A percentile compares a stretch with the other conserved stretches of the same genome.
phyloP scores from a whole-genome alignment of 1,139 yeast genomes.

The Blastobotrys arbuscula region DNA sequence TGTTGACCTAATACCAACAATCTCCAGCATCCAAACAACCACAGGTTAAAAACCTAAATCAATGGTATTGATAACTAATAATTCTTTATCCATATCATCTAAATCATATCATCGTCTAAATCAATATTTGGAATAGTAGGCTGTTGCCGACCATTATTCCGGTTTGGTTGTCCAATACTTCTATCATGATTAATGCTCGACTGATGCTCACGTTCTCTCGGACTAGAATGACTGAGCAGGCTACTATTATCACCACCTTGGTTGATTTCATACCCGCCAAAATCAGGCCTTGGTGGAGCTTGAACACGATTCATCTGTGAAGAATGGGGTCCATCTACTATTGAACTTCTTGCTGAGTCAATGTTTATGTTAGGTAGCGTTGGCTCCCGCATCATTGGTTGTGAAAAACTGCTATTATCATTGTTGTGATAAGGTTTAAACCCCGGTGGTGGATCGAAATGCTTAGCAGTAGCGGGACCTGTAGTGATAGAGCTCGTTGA shows the following conservation, averaged over 20 bases:
- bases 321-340: neutral
- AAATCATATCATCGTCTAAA: constrained; percentile 3
- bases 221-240: neutral
- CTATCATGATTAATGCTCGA: no score
- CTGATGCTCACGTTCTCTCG: neutral
- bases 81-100: no score
- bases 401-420: neutral
- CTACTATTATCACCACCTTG: constrained; percentile 1
- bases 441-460: neutral
- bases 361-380: constrained; percentile 4
- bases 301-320: neutral
- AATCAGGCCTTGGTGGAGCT: neutral
- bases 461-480: neutral
- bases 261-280: constrained; percentile 2
- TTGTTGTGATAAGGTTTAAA: neutral
- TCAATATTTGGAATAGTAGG: constrained; percentile 16
- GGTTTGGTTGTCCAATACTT: neutral
- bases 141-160: constrained; percentile 3
- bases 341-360: constrained; percentile 2
- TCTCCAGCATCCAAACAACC: no score
- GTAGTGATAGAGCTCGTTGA: neutral
- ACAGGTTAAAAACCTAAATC: no score
- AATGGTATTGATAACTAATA: no score
- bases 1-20: no score
- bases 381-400: constrained; percentile 1